Base-by-base conservation (phyloP, 1,139 yeast genomes). In the Suhomyces bribrorum region DNA sequence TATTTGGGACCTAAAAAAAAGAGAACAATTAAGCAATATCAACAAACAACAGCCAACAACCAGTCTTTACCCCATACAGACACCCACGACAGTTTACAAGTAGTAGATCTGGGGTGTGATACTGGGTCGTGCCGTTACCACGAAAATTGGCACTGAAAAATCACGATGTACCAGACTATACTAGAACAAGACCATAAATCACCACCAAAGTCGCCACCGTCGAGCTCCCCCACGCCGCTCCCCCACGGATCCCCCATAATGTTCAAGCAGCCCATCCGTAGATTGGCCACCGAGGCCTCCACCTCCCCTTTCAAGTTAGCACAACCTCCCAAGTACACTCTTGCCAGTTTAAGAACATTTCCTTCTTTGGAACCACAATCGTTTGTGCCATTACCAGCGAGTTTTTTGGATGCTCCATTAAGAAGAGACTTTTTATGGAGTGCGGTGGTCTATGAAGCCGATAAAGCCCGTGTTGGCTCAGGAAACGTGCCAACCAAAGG, bases 371-470 rank as follows among this genome's bases (percentile, higher is more conserved):
- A 88, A 61, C 98, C 98, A 26, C 74, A 76, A 36, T 62, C 79
- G 20, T 77, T 86, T 50, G 75, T 86, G 41, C 94, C 97, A 16
- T 81, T 89, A 27, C 86, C 95, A 29, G 64, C 83, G 5, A 57
- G 71, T 15, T 75, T 89, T 34, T 69, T 92, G 38, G 83, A 83
- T 43, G 71, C 75, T 25, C 95, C 96, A 28, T 62, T 86, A 42
- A 82, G 98, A 65, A 81, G 96, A 63, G 99, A 92, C 63, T 64
- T 90, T 25, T 75, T 92, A 46, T 92, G 97, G 97, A 81, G 83
- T 56, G 96, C 97, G 1, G 97, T 87, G 14, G 87, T 87, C 2
- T 88, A 74, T 68, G 99, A 92, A 69, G 86, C 92, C 29, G 97
- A 94, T 57, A 80, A 79, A 46, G 82, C 83, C 48, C 81, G 97